phyloP scores from a whole-genome alignment of 768 basidiomycete species.

The Coprinopsis cinerea region DNA sequence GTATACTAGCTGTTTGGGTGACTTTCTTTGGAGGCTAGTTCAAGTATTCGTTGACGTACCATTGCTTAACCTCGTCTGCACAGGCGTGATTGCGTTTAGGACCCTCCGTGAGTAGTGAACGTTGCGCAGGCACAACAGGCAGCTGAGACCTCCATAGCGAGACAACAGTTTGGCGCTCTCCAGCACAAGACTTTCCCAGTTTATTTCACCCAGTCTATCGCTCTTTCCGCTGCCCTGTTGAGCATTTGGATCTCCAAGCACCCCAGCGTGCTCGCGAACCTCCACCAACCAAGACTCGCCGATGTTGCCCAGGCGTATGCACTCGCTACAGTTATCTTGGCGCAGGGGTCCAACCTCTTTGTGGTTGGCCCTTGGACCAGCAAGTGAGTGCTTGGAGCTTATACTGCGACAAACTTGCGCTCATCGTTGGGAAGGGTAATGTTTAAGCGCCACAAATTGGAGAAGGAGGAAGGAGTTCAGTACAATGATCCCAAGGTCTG shows the following conservation, averaged over 20 bases:
- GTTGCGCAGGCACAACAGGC: too few species aligned
- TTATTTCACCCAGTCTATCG: constrained; percentile 61
- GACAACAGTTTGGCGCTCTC: constrained; percentile 66
- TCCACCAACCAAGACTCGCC: constrained; percentile 40
- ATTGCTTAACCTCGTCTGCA: not conserved
- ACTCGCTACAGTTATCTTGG: constrained; percentile 37
- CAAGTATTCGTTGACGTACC: not conserved
- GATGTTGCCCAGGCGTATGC: constrained; percentile 65
- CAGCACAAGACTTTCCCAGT: constrained; percentile 73
- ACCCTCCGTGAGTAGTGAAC: constrained; percentile 45
- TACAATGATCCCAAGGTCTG: constrained; percentile 62
- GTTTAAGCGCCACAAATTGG: constrained; percentile 65
- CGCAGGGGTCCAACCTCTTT: constrained; percentile 58
- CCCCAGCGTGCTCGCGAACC: constrained; percentile 45
- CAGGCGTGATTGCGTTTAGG: constrained; percentile 57
- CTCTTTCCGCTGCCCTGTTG: constrained; percentile 48
- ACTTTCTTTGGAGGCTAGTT: constrained; percentile 58
- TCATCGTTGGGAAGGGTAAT: constrained; percentile 45
- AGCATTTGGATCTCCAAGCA: constrained; percentile 54
- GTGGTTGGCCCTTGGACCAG: constrained; percentile 69
- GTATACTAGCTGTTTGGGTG: constrained; percentile 48
- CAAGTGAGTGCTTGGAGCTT: constrained; percentile 38
- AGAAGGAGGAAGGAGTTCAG: constrained; percentile 67
- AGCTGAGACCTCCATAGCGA: constrained; percentile 46
- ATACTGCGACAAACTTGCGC: not conserved